Conservation (phyloP, 352 stramenopile genomes). For the Globisporangium canariense region DNA sequence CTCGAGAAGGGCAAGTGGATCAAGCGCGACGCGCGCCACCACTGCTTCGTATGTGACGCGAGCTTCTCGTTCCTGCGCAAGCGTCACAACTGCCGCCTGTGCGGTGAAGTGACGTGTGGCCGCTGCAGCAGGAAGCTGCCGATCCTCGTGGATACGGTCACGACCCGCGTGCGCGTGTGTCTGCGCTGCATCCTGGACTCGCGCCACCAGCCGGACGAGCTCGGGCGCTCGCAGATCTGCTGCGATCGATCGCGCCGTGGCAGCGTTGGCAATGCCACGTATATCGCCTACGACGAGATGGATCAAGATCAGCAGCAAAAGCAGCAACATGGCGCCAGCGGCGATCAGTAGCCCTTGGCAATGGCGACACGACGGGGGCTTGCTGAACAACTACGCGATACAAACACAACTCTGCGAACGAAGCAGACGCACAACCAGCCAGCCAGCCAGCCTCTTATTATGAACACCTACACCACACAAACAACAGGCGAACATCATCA, state of each 20-base stretch:
- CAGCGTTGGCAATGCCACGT: constrained; percentile 58
- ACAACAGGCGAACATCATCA: background rate
- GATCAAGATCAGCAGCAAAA: constrained; percentile 5
- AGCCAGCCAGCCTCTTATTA: background rate
- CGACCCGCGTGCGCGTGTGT: constrained; percentile 69
- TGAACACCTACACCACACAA: background rate
- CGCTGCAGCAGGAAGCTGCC: constrained; percentile 73
- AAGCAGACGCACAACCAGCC: background rate
- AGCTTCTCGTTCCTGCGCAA: constrained; percentile 76
- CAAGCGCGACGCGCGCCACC: constrained; percentile 39
- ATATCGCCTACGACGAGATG: constrained; percentile 64
- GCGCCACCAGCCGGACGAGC: constrained; percentile 54
- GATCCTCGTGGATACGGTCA: constrained; percentile 56
- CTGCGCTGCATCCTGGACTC: constrained; percentile 75
- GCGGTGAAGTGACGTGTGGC: constrained; percentile 61
- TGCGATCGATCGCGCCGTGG: constrained; percentile 18
- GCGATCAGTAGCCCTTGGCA: background rate
- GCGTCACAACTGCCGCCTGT: constrained; percentile 73
- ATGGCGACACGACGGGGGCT: background rate
- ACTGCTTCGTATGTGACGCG: constrained; percentile 65
- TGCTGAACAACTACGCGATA: background rate
- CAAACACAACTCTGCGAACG: constrained; percentile 7
- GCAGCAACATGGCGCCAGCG: background rate
- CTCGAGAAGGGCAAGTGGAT: constrained; percentile 37
- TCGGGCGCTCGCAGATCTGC: constrained; percentile 29